Base-by-base conservation (phyloP, 23 red algal genomes). In the Pyropia yezoensis region DNA sequence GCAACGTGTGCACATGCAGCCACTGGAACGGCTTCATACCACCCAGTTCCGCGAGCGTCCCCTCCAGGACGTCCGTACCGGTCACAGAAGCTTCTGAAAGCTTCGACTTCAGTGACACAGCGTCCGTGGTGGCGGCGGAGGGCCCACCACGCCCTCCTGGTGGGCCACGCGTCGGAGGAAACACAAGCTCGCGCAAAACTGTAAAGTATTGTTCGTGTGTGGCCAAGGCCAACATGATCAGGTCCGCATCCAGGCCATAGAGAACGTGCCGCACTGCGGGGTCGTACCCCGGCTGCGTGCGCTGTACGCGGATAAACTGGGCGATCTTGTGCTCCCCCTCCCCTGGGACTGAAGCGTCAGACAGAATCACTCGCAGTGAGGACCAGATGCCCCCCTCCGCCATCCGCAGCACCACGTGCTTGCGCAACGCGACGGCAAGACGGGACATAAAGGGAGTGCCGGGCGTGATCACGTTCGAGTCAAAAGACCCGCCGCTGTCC, bases 241-340 rank as follows among this genome's bases (percentile, higher is more conserved):
- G 63, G 65, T 98, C 94, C 16, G 94, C 94, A 65, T 98, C 94
- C 61, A 98, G 83, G n/a, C 94, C 94, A 65, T 98, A 98, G 73
- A 98, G 75, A n/a, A 91, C 86, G 71, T 98, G 94, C 23, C 57
- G 47, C 15, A 82, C 61, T 11, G 72, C 61, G 4, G 73, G 66
- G 24, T 91, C 63, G 50, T 91, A 91, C 9, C 75, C 79, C 1
- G 55, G 50, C 61, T 87, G 66, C 11, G 74, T 24, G 32, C 87
- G 69, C 67, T 91, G 80, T 15, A 70, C 65, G 52, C 94, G 68
- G 50, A 98, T 98, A 75, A 81, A 98, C 65, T 98, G 86, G 12
- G 87, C 87, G 26, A 98, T 98, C 53, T 98, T 98, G 71, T 98
- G 94, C 67, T 98, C 94, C 20, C 94, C 94, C 66, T 98, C 94